Evolutionary conservation across 2,329 filamentous ascomycete genomes (phyloP).

Genomic region (Neophaeococcomyces aloes): DNA sequence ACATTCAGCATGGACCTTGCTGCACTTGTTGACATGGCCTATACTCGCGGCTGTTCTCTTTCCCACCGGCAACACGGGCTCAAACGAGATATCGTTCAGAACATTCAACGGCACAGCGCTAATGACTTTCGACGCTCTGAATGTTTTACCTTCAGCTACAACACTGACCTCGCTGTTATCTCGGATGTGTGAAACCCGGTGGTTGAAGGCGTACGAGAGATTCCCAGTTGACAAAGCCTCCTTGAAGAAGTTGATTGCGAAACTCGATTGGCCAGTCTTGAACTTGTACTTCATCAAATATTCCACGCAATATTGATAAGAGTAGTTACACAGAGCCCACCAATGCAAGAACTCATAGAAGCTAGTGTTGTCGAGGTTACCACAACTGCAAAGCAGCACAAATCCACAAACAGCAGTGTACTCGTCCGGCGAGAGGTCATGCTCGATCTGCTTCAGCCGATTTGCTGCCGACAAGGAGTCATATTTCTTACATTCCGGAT

Average conservation of each 20-base stretch:
- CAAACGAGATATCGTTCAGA: slow-evolving; percentile 32
- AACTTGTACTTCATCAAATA: slow-evolving; percentile 36
- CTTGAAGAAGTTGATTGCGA: slow-evolving; percentile 37
- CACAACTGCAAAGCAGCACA: slow-evolving; percentile 36
- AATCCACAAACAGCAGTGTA: slow-evolving; percentile 32
- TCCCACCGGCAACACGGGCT: slow-evolving; percentile 29
- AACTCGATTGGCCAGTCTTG: slow-evolving; percentile 35
- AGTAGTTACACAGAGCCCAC: slow-evolving; percentile 38
- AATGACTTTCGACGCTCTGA: slow-evolving; percentile 27
- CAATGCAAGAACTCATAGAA: slow-evolving; percentile 42
- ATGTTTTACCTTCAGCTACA: slow-evolving; percentile 25
- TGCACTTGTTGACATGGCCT: slow-evolving; percentile 38
- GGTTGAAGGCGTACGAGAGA: slow-evolving; percentile 34
- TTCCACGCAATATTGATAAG: slow-evolving; percentile 31
- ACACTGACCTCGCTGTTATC: slow-evolving; percentile 27
- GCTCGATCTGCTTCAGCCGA: slow-evolving; percentile 32
- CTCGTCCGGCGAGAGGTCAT: slow-evolving; percentile 32
- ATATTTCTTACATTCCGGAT: slow-evolving; percentile 21
- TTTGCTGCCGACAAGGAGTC: slow-evolving; percentile 35
- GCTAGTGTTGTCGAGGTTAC: slow-evolving; percentile 33
- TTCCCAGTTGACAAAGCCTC: slow-evolving; percentile 33
- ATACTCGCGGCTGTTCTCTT: slow-evolving; percentile 30
- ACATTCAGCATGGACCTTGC: slow-evolving; percentile 40
- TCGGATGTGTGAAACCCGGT: slow-evolving; percentile 27
- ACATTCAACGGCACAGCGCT: slow-evolving; percentile 39